Evolutionary conservation across 257 asterid genomes (phyloP), one percentile per base, ranked within the genome.

Genomic region (Nicotiana knightiana): DNA sequence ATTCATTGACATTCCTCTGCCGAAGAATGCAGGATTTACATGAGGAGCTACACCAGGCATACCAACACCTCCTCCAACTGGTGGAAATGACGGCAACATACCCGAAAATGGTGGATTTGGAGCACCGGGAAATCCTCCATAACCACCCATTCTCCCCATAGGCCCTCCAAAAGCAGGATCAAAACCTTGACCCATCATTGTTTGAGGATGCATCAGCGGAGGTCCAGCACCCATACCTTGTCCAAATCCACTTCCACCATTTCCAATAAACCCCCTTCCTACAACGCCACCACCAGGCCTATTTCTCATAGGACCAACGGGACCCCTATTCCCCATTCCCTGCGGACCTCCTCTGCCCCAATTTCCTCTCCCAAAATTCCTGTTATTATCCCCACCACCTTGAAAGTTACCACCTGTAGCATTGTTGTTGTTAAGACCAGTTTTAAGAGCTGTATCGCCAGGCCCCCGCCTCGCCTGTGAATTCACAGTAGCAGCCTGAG

Each of bases 31-130:
- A 0, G 99, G 99, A 82, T 96, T 96, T 53, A 96, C 97, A 84
- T 94, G 99, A 32, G 98, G 99, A 77, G 98, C 99, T 65, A 96
- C 98, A 76, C 99, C 99, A 80, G 95, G 91, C 88, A 94, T 83
- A 77, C 97, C 97, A 75, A 95, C 43, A 5, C 84, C 79, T 54
- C 84, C 79, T 54, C 94, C 97, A 39, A 96, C 97, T 15, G 89
- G 95, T 35, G 92, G 97, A 84, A 89, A 94, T 8, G 94, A 91
- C 83, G 97, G 86, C 37, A 94, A 39, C 89, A 96, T 92, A 53
- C 97, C 97, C 9, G 94, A 88, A 84, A 89, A 94, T 21, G 88
- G 97, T 59, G 94, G 92, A 37, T 5, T 81, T 58, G 94, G 99
- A 16, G 86, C 93, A 86, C 97, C 97, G 10, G 95, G 86, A 81